A percentile compares a stretch with the other conserved stretches of the same genome.
Conservation (phyloP, 768 basidiomycete species). For the Lactarius hatsudake region DNA sequence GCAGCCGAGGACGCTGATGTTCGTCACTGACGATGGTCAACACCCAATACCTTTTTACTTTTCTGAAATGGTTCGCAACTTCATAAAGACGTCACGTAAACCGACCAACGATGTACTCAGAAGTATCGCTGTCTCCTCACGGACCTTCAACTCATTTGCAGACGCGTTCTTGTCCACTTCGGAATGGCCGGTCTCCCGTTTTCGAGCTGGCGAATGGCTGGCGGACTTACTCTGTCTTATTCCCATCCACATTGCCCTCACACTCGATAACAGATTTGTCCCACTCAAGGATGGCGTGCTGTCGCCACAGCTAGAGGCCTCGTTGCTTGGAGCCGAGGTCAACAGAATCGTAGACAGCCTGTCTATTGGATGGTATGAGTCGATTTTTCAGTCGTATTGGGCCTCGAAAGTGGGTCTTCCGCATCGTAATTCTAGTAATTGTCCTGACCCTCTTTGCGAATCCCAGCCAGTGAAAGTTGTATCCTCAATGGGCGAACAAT, state of each 20-base stretch:
- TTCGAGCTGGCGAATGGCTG: constrained; percentile 58
- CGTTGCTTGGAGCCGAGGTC: constrained; percentile 59
- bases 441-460: not conserved
- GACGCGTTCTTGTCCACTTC: constrained; percentile 7
- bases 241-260: constrained; percentile 61
- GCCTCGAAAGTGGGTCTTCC: constrained; percentile 44
- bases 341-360: constrained; percentile 52
- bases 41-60: constrained; percentile 44
- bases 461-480: constrained; percentile 59
- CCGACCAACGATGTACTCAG: constrained; percentile 48
- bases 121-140: constrained; percentile 37
- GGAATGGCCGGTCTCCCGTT: constrained; percentile 36
- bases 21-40: constrained; percentile 42
- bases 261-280: constrained; percentile 57
- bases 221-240: constrained; percentile 60
- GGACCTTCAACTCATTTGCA: constrained; percentile 34
- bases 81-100: constrained; percentile 51
- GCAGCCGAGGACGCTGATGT: constrained; percentile 38
- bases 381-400: constrained; percentile 62
- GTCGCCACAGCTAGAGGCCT: constrained; percentile 48
- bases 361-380: constrained; percentile 65
- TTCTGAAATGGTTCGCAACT: constrained; percentile 42
- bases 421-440: not conserved
- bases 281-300: constrained; percentile 60
- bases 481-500: constrained; percentile 68